Percentiles rank a stretch among this genome's conserved stretches.
Evolutionary conservation across 2,329 filamentous ascomycete genomes (phyloP).

Genomic region (Pezicula radicicola): DNA sequence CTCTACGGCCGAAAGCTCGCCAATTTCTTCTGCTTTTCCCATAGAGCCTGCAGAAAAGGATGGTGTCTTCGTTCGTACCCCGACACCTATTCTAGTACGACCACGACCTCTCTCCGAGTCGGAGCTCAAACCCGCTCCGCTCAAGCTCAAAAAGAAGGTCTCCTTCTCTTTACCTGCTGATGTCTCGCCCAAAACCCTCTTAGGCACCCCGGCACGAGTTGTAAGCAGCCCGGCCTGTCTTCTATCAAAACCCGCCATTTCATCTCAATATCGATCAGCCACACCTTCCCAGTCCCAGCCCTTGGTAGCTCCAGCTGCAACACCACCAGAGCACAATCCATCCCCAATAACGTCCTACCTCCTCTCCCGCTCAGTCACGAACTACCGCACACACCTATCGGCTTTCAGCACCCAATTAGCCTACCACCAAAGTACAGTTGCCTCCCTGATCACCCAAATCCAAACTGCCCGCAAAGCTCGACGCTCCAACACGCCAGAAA

Average conservation of each 20-base stretch:
- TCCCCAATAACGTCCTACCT: not conserved
- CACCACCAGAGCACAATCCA: not conserved
- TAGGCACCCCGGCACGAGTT: slow-evolving; percentile 1
- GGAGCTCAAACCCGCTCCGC: slow-evolving; percentile 6
- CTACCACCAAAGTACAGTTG: slow-evolving; percentile 17
- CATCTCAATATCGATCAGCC: not conserved
- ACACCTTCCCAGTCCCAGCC: not conserved
- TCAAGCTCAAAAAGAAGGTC: slow-evolving; percentile 24
- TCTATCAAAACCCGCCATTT: not conserved
- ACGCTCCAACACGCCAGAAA: slow-evolving; percentile 14
- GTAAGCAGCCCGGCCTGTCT: not conserved
- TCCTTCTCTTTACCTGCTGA: slow-evolving; percentile 17
- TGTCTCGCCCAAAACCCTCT: slow-evolving; percentile 1
- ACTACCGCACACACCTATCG: slow-evolving; percentile 12
- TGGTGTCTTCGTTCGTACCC: slow-evolving; percentile 1
- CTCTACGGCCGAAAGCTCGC: slow-evolving; percentile 10
- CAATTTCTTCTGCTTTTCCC: slow-evolving; percentile 9
- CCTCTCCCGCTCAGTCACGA: slow-evolving; percentile 3
- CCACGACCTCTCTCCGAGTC: not conserved
- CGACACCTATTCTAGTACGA: slow-evolving; percentile 1
- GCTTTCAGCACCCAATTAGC: slow-evolving; percentile 14
- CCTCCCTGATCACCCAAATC: slow-evolving; percentile 15
- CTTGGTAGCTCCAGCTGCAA: slow-evolving; percentile 1
- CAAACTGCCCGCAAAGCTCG: slow-evolving; percentile 10
- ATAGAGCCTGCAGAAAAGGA: not conserved